Base-by-base conservation (phyloP, 805 yeast species). In the Helenozyma rhizophorensis region DNA sequence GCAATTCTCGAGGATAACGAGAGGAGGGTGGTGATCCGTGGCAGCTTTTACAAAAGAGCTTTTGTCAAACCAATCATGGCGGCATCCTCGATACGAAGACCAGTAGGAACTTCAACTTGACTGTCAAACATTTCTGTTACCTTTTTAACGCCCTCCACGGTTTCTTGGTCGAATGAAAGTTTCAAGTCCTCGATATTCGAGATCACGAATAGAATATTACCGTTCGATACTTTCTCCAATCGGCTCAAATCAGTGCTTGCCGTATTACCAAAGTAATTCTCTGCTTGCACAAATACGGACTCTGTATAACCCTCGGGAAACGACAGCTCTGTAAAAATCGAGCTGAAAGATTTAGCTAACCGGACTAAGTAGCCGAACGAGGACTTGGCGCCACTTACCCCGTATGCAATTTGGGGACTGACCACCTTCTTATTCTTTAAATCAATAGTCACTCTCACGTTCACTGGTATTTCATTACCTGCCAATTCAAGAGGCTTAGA, bases 391-490 rank as follows among this genome's bases (percentile, higher is more conserved):
- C 89, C 88, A 9, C 65, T 59, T 23, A 62, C 58, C 2, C 82
- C 84, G 45, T 85, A 83, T 0, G 93, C 94, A 30, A 72, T 78
- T 9, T 62, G 45, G 6, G 93, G 86, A 1, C 86, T 74, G 0
- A 85, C 93, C 9, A 86, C 74, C 33, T 70, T 72, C 31, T 69
- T 71, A 9, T 72, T 72, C 27, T 74, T 63, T 8, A 78, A 42
- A 48, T 89, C 86, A 2, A 89, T 85, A 0, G 94, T 85, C 8
- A 89, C 95, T 43, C 95, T 66, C 11, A 82, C 86, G 46, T 83
- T 78, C 0, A 76, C 72, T 3, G 95, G 95, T 3, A 85, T 79
- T 36, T 78, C 78, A 24, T 51, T 48, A 13, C 57, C 58, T 6
- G 66, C 62, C 31, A 88, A 66, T 51, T 80, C 80, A 21, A 88